Conservation (phyloP, 2,329 filamentous ascomycete species). For the Penicillium sp. region DNA sequence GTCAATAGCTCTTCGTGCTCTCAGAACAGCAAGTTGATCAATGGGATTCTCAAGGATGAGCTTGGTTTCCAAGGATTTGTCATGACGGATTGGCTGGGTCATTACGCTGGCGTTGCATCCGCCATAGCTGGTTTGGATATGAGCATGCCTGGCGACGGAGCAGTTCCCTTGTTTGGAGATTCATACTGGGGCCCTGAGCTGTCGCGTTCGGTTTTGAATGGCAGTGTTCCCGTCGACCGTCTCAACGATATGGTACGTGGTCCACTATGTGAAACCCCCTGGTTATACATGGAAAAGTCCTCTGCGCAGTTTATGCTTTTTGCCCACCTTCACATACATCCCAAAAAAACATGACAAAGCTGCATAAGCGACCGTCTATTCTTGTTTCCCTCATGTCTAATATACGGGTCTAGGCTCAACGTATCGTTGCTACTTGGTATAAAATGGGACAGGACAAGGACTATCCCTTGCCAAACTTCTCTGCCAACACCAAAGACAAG, state of each 20-base stretch:
- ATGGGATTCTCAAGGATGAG: constrained; percentile 71
- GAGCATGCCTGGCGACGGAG: constrained; percentile 65
- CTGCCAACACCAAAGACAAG: constrained; percentile 56
- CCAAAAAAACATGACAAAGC: no score
- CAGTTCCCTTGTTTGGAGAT: constrained; percentile 53
- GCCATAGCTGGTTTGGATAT: constrained; percentile 66
- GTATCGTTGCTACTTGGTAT: constrained; percentile 60
- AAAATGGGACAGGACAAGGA: constrained; percentile 57
- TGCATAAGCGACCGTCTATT: no score
- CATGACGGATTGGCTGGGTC: constrained; percentile 69
- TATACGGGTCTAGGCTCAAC: constrained; percentile 45
- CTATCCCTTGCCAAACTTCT: constrained; percentile 60
- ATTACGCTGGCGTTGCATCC: constrained; percentile 60
- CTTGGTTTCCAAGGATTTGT: constrained; percentile 71
- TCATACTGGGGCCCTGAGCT: constrained; percentile 59
- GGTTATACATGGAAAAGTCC: no score
- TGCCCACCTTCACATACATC: no score
- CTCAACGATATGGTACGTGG: constrained; percentile 52
- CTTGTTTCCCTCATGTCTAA: constrained; percentile 9
- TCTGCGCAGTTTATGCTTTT: no score
- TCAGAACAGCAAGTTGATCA: constrained; percentile 68
- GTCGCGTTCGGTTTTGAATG: constrained; percentile 57
- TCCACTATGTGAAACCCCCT: neutral
- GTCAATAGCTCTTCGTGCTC: constrained; percentile 67
- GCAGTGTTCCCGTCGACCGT: constrained; percentile 56